phyloP scores from a whole-genome alignment of 768 basidiomycete genomes.

The Suillus weaverae region DNA sequence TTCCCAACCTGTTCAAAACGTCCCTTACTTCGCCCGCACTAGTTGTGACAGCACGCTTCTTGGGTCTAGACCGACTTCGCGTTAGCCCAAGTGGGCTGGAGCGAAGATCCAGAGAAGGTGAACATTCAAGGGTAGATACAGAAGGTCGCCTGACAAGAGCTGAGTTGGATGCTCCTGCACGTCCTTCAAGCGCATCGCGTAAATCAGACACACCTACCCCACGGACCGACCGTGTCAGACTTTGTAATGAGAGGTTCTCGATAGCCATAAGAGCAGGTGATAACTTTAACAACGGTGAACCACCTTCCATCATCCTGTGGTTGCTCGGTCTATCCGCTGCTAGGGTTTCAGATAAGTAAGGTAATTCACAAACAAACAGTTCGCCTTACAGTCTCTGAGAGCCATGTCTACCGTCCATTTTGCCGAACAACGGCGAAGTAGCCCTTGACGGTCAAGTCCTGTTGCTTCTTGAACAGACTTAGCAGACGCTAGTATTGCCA shows the following conservation, averaged over 20 bases:
- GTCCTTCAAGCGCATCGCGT: slow-evolving; percentile 85
- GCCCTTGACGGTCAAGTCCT: slow-evolving; percentile 55
- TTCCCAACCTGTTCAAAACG: slow-evolving; percentile 79
- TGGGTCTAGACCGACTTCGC: slow-evolving; percentile 56
- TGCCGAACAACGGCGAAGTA: slow-evolving; percentile 53
- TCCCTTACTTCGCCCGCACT: slow-evolving; percentile 76
- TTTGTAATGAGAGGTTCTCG: slow-evolving; percentile 86
- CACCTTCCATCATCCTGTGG: slow-evolving; percentile 67
- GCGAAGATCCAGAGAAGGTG: slow-evolving; percentile 47
- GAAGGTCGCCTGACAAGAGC: slow-evolving; percentile 68
- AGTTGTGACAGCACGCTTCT: slow-evolving; percentile 48
- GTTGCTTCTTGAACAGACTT: slow-evolving; percentile 60
- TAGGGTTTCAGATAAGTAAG: slow-evolving; percentile 22
- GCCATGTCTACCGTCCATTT: slow-evolving; percentile 79
- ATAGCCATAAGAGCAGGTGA: slow-evolving; percentile 89
- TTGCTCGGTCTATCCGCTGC: slow-evolving; percentile 55
- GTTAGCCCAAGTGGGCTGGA: slow-evolving; percentile 44
- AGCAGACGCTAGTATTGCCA: slow-evolving; percentile 56
- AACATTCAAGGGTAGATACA: slow-evolving; percentile 74
- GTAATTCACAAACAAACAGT: slow-evolving; percentile 8
- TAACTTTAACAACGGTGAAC: slow-evolving; percentile 75
- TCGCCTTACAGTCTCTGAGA: slow-evolving; percentile 67
- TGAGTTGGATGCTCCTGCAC: slow-evolving; percentile 80
- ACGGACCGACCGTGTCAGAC: slow-evolving; percentile 73
- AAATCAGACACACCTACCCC: slow-evolving; percentile 87